Evolutionary conservation across 75 land plant species (phyloP), one percentile per base, ranked within the genome.

Genomic region (Cupressus sempervirens): DNA sequence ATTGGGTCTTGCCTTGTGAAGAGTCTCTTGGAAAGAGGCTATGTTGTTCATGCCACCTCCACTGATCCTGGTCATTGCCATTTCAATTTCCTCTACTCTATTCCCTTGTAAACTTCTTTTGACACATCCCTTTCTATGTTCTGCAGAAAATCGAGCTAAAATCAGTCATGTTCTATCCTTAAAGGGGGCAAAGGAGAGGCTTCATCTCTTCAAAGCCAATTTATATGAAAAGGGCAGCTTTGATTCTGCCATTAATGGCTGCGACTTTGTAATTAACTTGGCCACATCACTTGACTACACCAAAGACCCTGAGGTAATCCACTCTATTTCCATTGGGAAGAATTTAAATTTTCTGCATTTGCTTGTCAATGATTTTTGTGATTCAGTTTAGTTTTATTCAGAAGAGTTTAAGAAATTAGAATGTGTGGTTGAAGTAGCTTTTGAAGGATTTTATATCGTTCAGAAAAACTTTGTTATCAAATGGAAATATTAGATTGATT

Each of bases 201-300:
- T 88, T 14, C 75, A 53, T 30, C 58, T 86, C 23, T 67, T 88
- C 16, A 53, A 82, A n/a, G 86, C 91, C 41, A 84, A 88, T 52
- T 82, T 90, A 58, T 32, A 84, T n/a, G 84, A 86, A 75, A 84
- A 86, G 74, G 90, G 88, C 26, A 84, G 53, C 82, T 88, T 90
- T 50, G 91, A 90, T 73, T 80, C 38, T 34, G 90, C 90, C 35
- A 56, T 90, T 40, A 26, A 9, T 13, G 91, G 53, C 53, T 90
- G 89, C 46, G 74, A 84, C 34, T 84, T 84, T 8, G 90, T 88
- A 11, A 86, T 90, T 62, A 90, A 90, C 83, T 76, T 85, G 30
- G 91, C 91, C 30, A 83, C 86, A 41, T 87, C 89, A 32, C 84
- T 90, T 18, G 80, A 77, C 13, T 43, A 40, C 3, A 20, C n/a